Evolutionary conservation across 371 early-diverging fungal species (phyloP), one percentile per base, ranked within the genome.

Genomic region (Mucor plumbeus): DNA sequence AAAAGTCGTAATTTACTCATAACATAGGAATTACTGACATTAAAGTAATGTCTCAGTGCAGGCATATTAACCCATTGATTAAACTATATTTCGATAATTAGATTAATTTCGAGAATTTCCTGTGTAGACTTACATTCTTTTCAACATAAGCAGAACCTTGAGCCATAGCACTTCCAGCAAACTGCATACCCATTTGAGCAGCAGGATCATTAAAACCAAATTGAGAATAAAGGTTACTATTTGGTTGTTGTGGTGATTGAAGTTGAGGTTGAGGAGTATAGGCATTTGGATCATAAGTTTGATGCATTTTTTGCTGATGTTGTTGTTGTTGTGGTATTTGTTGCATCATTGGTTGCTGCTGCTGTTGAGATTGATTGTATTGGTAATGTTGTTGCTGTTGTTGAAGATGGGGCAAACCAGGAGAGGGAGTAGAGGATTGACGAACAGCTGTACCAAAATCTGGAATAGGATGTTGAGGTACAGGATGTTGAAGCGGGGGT

Each of bases 11-110:
- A 77, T 80, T 99, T 99, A 63, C 85, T 87, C 35, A 95, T 73
- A 15, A 99, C 97, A 72, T 97, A 99, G 21, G 87, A 78, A 79
- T 99, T 98, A 75, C 92, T 94, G 56, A 99, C 97, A 71, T 97
- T 94, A 75, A 99, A 99, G 81, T 99, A 99, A 65, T 91, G 92
- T 80, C 94, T 92, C 53, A 99, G 80, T 64, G 88, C 89, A 19
- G 89, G 87, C 74, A 96, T 84, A 74, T 94, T 93, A 38, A 98
- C 85, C 81, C 91, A 96, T 69, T 91, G 88, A 58, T 88, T 88
- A 63, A 95, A 85, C 96, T 94, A 76, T 26, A 26, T 3, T 26
- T 26, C 3, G 26, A 26, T 26, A 26, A 26, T 26, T 26, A 26
- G 26, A 26, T 26, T 26, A 1, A 26, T 26, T 26, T 26, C 26